Base-by-base conservation (phyloP, 2,329 filamentous ascomycete species). In the Penicillium decumbens region DNA sequence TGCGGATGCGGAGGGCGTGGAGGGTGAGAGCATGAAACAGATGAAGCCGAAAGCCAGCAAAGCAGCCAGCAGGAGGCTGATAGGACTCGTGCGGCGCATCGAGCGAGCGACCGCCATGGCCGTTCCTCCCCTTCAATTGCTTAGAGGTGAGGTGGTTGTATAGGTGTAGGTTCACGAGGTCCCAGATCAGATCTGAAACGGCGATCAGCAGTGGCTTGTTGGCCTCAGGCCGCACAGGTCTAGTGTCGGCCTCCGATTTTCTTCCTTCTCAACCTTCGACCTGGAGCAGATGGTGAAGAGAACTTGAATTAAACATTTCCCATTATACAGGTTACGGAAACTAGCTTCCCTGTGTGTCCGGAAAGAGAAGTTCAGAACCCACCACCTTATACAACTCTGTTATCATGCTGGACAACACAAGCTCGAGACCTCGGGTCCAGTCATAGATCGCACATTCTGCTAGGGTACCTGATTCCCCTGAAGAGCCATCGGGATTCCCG, bases 51-150 rank as follows among this genome's bases (percentile, higher is more conserved):
- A 79, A 69, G 84, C 84, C 51, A 93, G 79, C 50, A 88, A 73
- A 59, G 75, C 78, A 62, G 88, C 88, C 58, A 95, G 77, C 59
- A 85, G 69, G 56, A 92, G 75, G 47, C 87, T 92, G 65, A 87
- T 78, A 56, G 88, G 85, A 72, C 83, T 93, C 68, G 85, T 82
- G 75, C 87, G 87, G 75, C 88, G 88, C 67, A 92, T 80, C 55
- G 78, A 77, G 73, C 88, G 87, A 66, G 78, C 67, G 60, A 78
- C 72, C 62, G 78, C 79, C 80, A 83, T 73, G 67, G 64, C 63
- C 62, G 56, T 47, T 51, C 46, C 53, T 53, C 43, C n/a, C 25
- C 43, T 18, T 24, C 12, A 42, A 46, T 41, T 47, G 42, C 32
- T 32, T 25, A 38, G 20, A 33, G 24, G 25, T 25, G 43, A 55